Evolutionary conservation across 768 basidiomycete species (phyloP).

Genomic region (Rhodotorula graminis): DNA sequence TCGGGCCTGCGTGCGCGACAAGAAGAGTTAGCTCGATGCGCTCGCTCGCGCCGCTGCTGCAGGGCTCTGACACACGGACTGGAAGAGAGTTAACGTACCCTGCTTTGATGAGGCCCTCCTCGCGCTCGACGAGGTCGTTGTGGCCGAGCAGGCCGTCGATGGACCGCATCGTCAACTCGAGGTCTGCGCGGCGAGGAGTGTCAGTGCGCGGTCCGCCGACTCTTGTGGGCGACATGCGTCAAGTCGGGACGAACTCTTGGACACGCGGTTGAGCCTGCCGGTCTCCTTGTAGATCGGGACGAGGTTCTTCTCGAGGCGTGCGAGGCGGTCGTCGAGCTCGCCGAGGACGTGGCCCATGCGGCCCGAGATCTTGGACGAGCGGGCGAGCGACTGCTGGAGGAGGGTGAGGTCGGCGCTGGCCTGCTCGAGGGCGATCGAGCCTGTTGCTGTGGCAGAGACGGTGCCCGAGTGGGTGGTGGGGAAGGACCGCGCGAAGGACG

Average conservation of each 20-base stretch:
- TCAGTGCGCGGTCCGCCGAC: too few relatives aligned
- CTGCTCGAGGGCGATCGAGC: slow-evolving; percentile 32
- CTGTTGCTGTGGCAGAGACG: not conserved
- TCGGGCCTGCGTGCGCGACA: slow-evolving; percentile 14
- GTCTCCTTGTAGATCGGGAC: slow-evolving; percentile 42
- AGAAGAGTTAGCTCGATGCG: not conserved
- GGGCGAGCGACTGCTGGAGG: slow-evolving; percentile 38
- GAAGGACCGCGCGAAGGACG: not conserved
- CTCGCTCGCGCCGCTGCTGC: not conserved
- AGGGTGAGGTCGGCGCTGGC: slow-evolving; percentile 40
- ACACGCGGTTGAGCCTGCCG: slow-evolving; percentile 32
- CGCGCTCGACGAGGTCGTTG: slow-evolving; percentile 41
- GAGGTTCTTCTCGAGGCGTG: slow-evolving; percentile 39
- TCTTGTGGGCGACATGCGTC: too few relatives aligned
- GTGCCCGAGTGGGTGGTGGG: not conserved
- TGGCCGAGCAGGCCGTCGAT: slow-evolving; percentile 42
- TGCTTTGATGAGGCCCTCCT: slow-evolving; percentile 35
- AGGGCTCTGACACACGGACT: too few relatives aligned
- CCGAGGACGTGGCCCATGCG: slow-evolving; percentile 35
- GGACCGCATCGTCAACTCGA: slow-evolving; percentile 38
- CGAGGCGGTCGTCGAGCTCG: slow-evolving; percentile 41
- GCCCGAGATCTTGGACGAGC: slow-evolving; percentile 34
- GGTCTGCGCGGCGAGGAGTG: slow-evolving; percentile 32
- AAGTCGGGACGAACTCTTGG: slow-evolving; percentile 28
- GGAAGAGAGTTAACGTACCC: slow-evolving; percentile 1